phyloP scores from a whole-genome alignment of 768 basidiomycete species.

The Galerina marginata region DNA sequence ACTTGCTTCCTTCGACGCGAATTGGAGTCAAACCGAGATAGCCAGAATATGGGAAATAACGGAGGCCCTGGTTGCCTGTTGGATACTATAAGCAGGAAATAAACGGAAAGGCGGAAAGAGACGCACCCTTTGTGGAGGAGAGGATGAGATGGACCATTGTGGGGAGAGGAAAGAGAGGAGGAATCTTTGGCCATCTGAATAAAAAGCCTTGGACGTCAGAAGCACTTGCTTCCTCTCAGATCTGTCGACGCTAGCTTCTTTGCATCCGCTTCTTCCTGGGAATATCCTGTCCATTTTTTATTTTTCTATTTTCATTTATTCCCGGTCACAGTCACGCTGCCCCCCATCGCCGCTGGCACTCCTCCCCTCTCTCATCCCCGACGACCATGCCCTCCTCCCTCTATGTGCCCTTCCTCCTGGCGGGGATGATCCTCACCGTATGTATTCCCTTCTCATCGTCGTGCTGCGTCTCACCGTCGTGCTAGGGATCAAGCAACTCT shows the following conservation, averaged over 20 bases:
- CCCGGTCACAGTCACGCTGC: constrained; percentile 32
- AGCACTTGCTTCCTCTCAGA: constrained; percentile 34
- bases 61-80: constrained; percentile 66
- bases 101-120: constrained; percentile 4
- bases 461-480: background rate
- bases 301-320: constrained; percentile 11
- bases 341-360: constrained; percentile 11
- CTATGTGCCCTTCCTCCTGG: constrained; percentile 81
- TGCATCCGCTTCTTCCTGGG: constrained; percentile 41
- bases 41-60: constrained; percentile 77
- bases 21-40: constrained; percentile 83
- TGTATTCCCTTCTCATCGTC: constrained; percentile 12
- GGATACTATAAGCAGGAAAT: constrained; percentile 18
- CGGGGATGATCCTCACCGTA: constrained; percentile 92
- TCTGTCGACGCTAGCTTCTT: constrained; percentile 41
- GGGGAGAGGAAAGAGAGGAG: constrained; percentile 34
- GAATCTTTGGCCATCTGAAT: constrained; percentile 42
- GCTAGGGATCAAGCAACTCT: constrained; percentile 79
- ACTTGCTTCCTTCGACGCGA: constrained; percentile 76
- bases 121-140: constrained; percentile 60
- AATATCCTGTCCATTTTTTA: constrained; percentile 12
- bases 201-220: constrained; percentile 48
- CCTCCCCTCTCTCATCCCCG: constrained; percentile 19
- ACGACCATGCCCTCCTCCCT: constrained; percentile 67
- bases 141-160: constrained; percentile 75